Conservation (phyloP, 176 grass and related monocot genomes). For the Aegilops tauschii region DNA sequence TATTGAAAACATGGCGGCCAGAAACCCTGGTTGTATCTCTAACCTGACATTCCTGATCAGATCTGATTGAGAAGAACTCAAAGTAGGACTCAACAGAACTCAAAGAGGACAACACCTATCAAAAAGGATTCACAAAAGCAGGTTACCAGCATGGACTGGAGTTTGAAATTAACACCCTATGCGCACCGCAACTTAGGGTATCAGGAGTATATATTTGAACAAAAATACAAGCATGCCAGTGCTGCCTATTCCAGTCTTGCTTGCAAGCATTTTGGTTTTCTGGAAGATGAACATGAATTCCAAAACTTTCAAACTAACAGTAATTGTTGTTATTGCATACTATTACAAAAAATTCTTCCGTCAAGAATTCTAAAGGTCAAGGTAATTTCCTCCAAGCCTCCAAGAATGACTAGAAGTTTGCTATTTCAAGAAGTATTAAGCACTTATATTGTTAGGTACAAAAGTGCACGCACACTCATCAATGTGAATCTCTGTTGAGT, state of each 20-base stretch:
- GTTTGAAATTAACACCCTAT: slow-evolving; percentile 11
- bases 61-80: slow-evolving; percentile 72
- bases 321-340: neutral
- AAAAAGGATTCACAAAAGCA: slow-evolving; percentile 17
- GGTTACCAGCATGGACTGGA: slow-evolving; percentile 16
- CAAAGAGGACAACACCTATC: slow-evolving; percentile 81
- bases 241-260: slow-evolving; percentile 15
- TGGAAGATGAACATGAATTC: slow-evolving; percentile 7
- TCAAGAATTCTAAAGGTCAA: neutral
- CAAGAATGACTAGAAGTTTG: neutral
- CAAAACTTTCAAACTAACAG: neutral
- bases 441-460: neutral
- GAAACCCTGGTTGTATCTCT: slow-evolving; percentile 21
- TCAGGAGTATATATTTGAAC: slow-evolving; percentile 11
- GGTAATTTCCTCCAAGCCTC: neutral
- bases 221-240: slow-evolving; percentile 19
- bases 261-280: slow-evolving; percentile 26
- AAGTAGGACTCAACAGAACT: slow-evolving; percentile 80
- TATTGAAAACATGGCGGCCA: slow-evolving; percentile 22
- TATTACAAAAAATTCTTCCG: neutral
- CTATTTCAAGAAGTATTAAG: slow-evolving; percentile 10
- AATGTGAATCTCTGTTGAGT: slow-evolving; percentile 7
- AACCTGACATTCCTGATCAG: slow-evolving; percentile 73
- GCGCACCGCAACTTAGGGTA: slow-evolving; percentile 14
- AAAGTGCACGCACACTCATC: neutral